phyloP scores from a whole-genome alignment of 108 stramenopile species.

The Halocafeteria seosinensis region DNA sequence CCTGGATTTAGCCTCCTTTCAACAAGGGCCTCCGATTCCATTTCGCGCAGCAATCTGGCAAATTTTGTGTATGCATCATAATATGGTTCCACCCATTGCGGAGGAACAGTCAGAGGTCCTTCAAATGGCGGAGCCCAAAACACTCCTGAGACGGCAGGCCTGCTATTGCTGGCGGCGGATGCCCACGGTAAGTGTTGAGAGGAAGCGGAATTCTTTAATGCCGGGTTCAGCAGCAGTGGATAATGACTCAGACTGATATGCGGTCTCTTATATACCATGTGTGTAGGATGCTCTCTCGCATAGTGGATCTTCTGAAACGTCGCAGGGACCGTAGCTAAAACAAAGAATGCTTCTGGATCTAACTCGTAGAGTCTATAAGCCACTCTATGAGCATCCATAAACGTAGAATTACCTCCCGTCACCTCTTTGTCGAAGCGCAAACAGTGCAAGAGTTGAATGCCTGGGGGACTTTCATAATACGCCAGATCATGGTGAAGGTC shows the following conservation, averaged over 20 bases:
- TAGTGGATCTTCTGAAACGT: constrained; percentile 16
- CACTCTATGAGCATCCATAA: constrained; percentile 6
- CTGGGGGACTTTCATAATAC: constrained; percentile 24
- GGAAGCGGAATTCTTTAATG: too few relatives aligned
- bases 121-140: constrained; percentile 4
- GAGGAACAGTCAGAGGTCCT: not conserved
- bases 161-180: not conserved
- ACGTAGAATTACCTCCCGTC: constrained; percentile 13
- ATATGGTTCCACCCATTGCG: not conserved
- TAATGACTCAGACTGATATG: not conserved
- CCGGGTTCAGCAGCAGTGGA: too few relatives aligned
- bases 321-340: constrained; percentile 1
- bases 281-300: constrained; percentile 6
- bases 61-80: constrained; percentile 7
- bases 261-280: constrained; percentile 14
- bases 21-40: not conserved
- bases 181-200: too few relatives aligned
- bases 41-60: not conserved
- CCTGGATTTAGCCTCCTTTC: constrained; percentile 8
- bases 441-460: constrained; percentile 20
- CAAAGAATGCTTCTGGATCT: not conserved
- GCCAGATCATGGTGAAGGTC: constrained; percentile 16
- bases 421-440: constrained; percentile 3
- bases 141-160: not conserved
- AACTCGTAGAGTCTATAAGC: constrained; percentile 6